A percentile compares a stretch with the other conserved stretches of the same genome.
Conservation (phyloP, 805 yeast species). For the Kazachstania psychrophila region DNA sequence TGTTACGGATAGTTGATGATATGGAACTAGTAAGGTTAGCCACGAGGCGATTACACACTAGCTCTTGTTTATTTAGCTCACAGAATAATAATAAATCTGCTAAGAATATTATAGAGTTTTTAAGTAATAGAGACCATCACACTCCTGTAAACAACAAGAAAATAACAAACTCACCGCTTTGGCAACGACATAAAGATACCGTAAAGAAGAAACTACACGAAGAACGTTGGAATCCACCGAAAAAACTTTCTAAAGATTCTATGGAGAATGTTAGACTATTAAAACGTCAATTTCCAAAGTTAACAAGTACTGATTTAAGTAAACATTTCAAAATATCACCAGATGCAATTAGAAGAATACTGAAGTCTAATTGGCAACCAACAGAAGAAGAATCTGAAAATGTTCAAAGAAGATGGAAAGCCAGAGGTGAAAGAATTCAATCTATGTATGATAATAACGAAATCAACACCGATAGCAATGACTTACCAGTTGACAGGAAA, state of each 20-base stretch:
- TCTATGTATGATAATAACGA: slow-evolving; percentile 10
- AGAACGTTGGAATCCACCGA: slow-evolving; percentile 56
- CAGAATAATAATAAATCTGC: background rate
- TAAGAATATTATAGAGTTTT: background rate
- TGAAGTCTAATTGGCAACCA: slow-evolving; percentile 73
- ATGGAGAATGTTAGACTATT: slow-evolving; percentile 56
- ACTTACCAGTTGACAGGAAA: background rate
- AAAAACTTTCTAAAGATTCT: slow-evolving; percentile 55
- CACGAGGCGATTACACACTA: too few relatives aligned
- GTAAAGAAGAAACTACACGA: slow-evolving; percentile 51
- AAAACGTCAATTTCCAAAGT: slow-evolving; percentile 48
- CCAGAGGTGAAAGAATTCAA: slow-evolving; percentile 36
- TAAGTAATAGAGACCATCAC: background rate
- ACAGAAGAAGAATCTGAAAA: slow-evolving; percentile 40
- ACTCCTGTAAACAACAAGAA: slow-evolving; percentile 7
- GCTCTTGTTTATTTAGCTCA: too few relatives aligned
- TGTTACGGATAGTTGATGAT: too few relatives aligned
- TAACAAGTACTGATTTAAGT: slow-evolving; percentile 51
- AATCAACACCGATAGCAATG: background rate
- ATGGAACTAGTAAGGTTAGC: background rate
- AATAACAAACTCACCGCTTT: slow-evolving; percentile 40
- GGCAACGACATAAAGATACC: slow-evolving; percentile 64
- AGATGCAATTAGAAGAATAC: slow-evolving; percentile 70
- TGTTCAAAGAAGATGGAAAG: slow-evolving; percentile 43
- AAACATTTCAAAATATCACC: slow-evolving; percentile 63